Conservation (phyloP, 768 basidiomycete species). For the Lactarius sp. region DNA sequence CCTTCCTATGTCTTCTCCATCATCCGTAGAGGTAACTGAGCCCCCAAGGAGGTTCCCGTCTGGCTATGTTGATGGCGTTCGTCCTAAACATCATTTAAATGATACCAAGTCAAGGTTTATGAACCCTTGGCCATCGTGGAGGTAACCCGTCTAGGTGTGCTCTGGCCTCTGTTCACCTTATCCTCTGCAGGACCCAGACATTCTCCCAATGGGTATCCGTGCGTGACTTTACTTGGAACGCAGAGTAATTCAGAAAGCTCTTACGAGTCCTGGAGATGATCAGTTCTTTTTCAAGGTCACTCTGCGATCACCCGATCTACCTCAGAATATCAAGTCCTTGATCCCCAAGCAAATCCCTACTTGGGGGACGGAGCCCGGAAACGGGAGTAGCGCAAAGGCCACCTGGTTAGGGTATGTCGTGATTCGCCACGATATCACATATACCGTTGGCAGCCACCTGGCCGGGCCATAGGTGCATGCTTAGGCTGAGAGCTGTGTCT, state of each 20-base stretch:
- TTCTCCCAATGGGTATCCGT: conserved; percentile 15
- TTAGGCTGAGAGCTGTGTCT: neutral
- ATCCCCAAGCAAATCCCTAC: conserved; percentile 19
- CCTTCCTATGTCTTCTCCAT: neutral
- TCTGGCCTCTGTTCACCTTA: neutral
- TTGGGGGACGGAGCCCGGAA: conserved; percentile 14
- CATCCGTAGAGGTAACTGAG: conserved; percentile 13
- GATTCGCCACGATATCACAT: neutral
- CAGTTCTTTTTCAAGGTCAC: neutral
- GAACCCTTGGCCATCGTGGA: conserved; percentile 26
- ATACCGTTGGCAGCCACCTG: neutral
- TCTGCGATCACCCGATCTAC: neutral
- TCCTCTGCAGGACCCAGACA: neutral
- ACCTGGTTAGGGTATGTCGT: conserved; percentile 23
- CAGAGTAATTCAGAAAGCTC: neutral
- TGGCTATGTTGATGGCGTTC: conserved; percentile 12
- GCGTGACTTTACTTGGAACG: neutral
- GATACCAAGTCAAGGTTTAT: conserved; percentile 18
- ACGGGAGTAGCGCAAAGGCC: conserved; percentile 19
- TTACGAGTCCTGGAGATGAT: neutral
- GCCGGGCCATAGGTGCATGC: too few relatives aligned
- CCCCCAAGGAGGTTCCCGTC: conserved; percentile 20
- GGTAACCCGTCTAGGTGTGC: neutral
- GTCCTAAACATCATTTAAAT: conserved; percentile 22
- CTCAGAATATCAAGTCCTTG: conserved; percentile 17